phyloP scores from a whole-genome alignment of 129 eudicot genomes.

The Solidago caesia region DNA sequence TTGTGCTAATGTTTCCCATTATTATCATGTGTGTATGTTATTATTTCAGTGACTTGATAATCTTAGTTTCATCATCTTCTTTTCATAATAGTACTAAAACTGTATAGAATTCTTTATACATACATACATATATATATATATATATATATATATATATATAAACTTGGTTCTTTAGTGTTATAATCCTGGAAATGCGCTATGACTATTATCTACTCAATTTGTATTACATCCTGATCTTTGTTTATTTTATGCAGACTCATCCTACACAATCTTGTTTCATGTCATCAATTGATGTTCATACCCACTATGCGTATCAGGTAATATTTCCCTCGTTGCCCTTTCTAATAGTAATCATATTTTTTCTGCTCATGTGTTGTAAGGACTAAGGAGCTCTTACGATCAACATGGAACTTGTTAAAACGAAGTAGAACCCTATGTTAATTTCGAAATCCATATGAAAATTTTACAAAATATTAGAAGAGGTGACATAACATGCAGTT shows the following conservation, averaged over 20 bases:
- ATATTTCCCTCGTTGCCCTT: neutral
- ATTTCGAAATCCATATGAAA: no score
- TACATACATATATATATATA: no score
- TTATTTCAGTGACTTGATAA: neutral
- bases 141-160: no score
- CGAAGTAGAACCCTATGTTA: neutral
- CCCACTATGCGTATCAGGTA: conserved; percentile 98
- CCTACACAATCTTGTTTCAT: conserved; percentile 98
- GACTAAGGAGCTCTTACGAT: neutral
- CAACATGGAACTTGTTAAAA: neutral
- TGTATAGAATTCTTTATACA: neutral
- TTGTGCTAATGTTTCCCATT: neutral
- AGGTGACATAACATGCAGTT: no score
- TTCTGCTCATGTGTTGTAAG: neutral
- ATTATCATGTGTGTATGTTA: no score
- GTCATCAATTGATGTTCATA: conserved; percentile 98
- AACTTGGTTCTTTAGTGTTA: conserved; percentile 1
- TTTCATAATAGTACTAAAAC: neutral
- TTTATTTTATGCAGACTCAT: conserved; percentile 72
- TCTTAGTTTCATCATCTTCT: neutral
- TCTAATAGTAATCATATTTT: neutral
- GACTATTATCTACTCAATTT: conserved; percentile 8
- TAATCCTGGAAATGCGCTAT: conserved; percentile 7
- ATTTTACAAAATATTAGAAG: no score
- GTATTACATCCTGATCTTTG: conserved; percentile 20